Conservation (phyloP, 495 filamentous ascomycete species). For the Tuber indicum region DNA sequence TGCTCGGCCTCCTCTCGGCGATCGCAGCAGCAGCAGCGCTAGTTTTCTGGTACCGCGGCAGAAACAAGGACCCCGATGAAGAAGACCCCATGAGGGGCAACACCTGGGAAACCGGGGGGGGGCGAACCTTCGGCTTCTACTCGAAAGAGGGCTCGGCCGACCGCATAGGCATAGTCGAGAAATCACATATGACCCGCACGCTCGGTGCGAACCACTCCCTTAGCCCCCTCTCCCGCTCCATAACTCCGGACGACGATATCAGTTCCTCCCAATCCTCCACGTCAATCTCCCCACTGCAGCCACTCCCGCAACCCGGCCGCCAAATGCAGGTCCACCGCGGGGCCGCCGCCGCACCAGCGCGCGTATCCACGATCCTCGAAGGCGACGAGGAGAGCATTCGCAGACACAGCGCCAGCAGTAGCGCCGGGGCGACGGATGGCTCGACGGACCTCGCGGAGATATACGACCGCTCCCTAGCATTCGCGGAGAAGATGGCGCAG, state of each 20-base stretch:
- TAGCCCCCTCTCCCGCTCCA: conserved; percentile 15
- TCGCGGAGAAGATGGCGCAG: conserved; percentile 34
- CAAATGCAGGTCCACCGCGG: conserved; percentile 23
- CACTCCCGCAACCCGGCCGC: conserved; percentile 1
- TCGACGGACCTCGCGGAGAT: conserved; percentile 28
- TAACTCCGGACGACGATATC: conserved; percentile 8
- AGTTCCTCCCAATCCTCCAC: background rate
- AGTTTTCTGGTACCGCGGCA: conserved; percentile 55
- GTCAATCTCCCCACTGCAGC: background rate
- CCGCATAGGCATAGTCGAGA: conserved; percentile 29
- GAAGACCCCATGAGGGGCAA: conserved; percentile 13
- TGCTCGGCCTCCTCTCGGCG: conserved; percentile 56
- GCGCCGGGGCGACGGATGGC: conserved; percentile 26
- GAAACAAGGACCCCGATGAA: conserved; percentile 39
- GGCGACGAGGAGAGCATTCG: conserved; percentile 26
- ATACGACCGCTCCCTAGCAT: conserved; percentile 30
- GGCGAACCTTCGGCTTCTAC: conserved; percentile 24
- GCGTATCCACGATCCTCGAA: conserved; percentile 33
- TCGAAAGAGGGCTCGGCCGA: conserved; percentile 13
- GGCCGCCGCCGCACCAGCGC: conserved; percentile 9
- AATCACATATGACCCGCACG: conserved; percentile 19
- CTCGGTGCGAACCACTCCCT: conserved; percentile 20
- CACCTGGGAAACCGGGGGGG: conserved; percentile 21
- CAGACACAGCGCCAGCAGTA: conserved; percentile 17
- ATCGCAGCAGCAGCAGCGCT: conserved; percentile 49